phyloP scores from a whole-genome alignment of 2,329 filamentous ascomycete species.

The Ophiocordyceps camponoti-saundersi region DNA sequence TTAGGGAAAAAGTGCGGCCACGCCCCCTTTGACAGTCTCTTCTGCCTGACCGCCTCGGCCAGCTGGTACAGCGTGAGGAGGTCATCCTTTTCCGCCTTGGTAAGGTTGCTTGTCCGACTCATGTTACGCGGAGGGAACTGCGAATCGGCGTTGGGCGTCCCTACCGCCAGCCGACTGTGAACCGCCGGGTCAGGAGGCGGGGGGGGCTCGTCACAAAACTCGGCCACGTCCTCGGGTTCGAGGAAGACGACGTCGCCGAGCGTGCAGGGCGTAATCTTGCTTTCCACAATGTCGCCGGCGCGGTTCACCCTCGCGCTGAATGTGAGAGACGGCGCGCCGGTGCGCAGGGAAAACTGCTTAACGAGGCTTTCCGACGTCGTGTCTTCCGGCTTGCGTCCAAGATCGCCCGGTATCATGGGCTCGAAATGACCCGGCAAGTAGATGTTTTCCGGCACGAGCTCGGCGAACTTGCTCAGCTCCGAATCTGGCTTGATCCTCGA shows the following conservation, averaged over 20 bases:
- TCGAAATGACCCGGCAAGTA: conserved; percentile 41
- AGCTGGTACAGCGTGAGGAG: conserved; percentile 30
- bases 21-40: conserved; percentile 28
- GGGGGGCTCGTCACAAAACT: conserved; percentile 20
- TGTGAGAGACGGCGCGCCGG: conserved; percentile 35
- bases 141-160: conserved; percentile 4
- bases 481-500: conserved; percentile 47
- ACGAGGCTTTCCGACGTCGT: conserved; percentile 21
- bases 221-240: conserved; percentile 31
- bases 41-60: conserved; percentile 24
- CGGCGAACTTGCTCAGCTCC: conserved; percentile 40
- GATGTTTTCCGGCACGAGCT: conserved; percentile 39
- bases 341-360: conserved; percentile 35
- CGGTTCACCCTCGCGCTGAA: conserved; percentile 42
- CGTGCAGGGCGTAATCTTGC: conserved; percentile 33
- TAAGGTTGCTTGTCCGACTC: conserved; percentile 23
- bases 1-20: conserved; percentile 28
- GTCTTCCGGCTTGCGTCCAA: conserved; percentile 13
- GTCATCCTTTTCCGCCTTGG: conserved; percentile 23
- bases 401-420: conserved; percentile 35
- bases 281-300: conserved; percentile 34
- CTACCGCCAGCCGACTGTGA: conserved; percentile 12
- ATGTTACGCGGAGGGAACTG: conserved; percentile 22
- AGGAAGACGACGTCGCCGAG: conserved; percentile 40
- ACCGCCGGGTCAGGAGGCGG: conserved; percentile 4